A percentile compares a stretch with the other conserved stretches of the same genome.
These are phyloP conservation scores for Penicillium robsamsonii DNA, from an alignment of 495 filamentous ascomycete genomes.

Conservation along the genomic window DNA sequence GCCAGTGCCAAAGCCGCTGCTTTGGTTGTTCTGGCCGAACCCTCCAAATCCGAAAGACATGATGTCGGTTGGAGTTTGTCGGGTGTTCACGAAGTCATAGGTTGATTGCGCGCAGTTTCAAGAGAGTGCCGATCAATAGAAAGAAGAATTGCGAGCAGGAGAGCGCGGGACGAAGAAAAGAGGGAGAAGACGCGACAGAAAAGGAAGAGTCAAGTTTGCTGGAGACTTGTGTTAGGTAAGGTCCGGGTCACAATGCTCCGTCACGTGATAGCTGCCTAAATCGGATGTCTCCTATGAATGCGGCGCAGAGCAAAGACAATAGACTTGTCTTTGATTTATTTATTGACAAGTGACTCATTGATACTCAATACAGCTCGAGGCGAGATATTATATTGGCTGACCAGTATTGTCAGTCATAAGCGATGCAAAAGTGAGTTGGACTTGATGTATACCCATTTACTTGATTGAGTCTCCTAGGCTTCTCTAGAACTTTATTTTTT, in stretches of 20 bases:
- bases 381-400: neutral
- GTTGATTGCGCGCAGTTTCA: conserved; percentile 22
- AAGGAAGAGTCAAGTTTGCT: conserved; percentile 29
- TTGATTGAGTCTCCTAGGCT: neutral
- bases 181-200: conserved; percentile 30
- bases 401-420: neutral
- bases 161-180: conserved; percentile 25
- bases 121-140: conserved; percentile 9
- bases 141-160: conserved; percentile 10
- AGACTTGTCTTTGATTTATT: neutral
- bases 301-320: neutral
- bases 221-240: conserved; percentile 25
- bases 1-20: conserved; percentile 48
- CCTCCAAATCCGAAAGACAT: conserved; percentile 53
- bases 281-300: conserved; percentile 5
- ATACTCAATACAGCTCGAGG: neutral
- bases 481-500: neutral
- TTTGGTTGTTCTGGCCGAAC: conserved; percentile 61
- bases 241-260: conserved; percentile 25
- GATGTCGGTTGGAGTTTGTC: conserved; percentile 31
- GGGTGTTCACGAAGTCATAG: conserved; percentile 37
- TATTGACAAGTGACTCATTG: conserved; percentile 1
- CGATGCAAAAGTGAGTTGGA: neutral
- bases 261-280: conserved; percentile 30
- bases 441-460: neutral